A percentile compares a stretch with the other conserved stretches of the same genome.
Conservation (phyloP, 148 eudicot genomes). For the Vaccinium macrocarpon region DNA sequence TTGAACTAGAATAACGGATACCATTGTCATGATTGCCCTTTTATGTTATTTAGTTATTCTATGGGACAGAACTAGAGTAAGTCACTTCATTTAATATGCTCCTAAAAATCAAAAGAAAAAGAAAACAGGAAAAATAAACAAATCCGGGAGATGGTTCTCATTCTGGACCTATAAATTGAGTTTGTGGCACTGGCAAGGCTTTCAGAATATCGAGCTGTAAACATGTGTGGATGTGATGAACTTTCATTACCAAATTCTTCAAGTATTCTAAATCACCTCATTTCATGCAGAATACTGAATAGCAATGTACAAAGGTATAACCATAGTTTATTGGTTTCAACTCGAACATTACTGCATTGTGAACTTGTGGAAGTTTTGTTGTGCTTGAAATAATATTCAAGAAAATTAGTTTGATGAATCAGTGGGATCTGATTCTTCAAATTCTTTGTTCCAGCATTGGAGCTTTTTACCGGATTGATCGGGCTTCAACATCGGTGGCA, state of each 20-base stretch:
- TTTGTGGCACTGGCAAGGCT: not conserved
- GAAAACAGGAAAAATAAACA: not conserved
- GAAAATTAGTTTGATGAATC: not conserved
- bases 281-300: not conserved
- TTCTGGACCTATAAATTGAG: not conserved
- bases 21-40: no score
- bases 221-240: not conserved
- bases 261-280: not conserved
- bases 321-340: not conserved
- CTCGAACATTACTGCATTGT: not conserved
- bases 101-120: not conserved
- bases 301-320: not conserved
- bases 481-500: constrained; percentile 67
- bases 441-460: constrained; percentile 58
- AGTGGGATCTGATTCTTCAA: constrained; percentile 8
- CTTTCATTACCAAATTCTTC: not conserved
- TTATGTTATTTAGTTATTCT: no score
- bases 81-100: not conserved
- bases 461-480: constrained; percentile 88
- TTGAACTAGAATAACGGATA: no score
- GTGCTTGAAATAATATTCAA: not conserved
- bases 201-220: not conserved
- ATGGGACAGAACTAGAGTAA: not conserved
- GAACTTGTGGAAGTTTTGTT: constrained; percentile 7
- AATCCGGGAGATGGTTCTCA: not conserved